Percentiles rank a stretch among this genome's conserved stretches.
phyloP scores from a whole-genome alignment of 169 alveolate genomes.

The Plasmodium vivax region DNA sequence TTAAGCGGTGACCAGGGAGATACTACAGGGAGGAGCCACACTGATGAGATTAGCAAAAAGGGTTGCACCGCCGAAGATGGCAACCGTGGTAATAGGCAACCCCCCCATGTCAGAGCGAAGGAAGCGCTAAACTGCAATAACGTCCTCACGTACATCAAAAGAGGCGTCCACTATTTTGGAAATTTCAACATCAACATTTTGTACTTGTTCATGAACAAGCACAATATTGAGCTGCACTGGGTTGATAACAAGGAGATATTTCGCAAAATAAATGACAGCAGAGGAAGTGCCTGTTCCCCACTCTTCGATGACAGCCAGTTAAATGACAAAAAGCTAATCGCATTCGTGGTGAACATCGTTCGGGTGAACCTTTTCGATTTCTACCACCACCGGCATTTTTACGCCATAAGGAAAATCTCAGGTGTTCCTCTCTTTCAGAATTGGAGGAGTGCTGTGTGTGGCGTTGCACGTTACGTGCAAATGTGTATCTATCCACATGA shows the following conservation, averaged over 20 bases:
- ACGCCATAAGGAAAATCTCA: constrained; percentile 70
- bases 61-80: background rate
- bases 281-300: background rate
- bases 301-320: constrained; percentile 26
- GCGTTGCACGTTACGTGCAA: background rate
- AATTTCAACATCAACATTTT: constrained; percentile 55
- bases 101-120: background rate
- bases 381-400: constrained; percentile 72
- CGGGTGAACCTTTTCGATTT: constrained; percentile 43
- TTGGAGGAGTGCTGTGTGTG: background rate
- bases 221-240: constrained; percentile 53
- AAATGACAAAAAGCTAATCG: constrained; percentile 45
- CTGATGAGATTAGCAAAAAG: background rate
- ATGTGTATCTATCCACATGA: constrained; percentile 8
- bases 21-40: background rate
- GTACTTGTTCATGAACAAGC: constrained; percentile 58
- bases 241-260: constrained; percentile 66
- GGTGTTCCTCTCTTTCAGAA: constrained; percentile 19
- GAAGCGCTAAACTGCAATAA: background rate
- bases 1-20: background rate
- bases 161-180: constrained; percentile 59
- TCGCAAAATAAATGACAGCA: constrained; percentile 33
- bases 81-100: background rate
- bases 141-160: constrained; percentile 23
- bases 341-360: constrained; percentile 63